These are phyloP conservation scores for Crithidia expoeki DNA, from an alignment of 208 protist genomes.

Conservation along the genomic window DNA sequence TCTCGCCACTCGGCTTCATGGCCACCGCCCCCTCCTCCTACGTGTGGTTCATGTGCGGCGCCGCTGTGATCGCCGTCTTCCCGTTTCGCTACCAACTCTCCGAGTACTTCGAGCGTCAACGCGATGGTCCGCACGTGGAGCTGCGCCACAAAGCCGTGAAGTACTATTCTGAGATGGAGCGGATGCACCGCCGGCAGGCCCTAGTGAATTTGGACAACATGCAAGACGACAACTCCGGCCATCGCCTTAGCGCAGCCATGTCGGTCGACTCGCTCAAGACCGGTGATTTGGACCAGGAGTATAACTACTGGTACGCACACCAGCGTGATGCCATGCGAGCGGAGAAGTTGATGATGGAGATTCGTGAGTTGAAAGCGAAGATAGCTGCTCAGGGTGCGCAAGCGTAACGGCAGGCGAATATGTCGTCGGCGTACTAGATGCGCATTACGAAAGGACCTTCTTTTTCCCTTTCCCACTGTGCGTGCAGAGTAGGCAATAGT, in stretches of 20 bases:
- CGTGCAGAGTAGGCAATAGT: not conserved
- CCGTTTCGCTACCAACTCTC: conserved; percentile 83
- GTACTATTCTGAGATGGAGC: conserved; percentile 90
- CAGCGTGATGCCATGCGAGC: conserved; percentile 82
- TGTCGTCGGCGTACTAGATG: not conserved
- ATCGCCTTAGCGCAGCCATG: conserved; percentile 55
- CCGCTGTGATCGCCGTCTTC: conserved; percentile 45
- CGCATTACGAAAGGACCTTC: not conserved
- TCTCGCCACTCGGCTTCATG: conserved; percentile 88
- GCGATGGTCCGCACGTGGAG: conserved; percentile 73
- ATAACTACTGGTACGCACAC: conserved; percentile 89
- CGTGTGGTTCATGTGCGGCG: conserved; percentile 44
- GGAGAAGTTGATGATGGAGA: conserved; percentile 84
- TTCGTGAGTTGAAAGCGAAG: conserved; percentile 80
- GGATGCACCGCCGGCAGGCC: conserved; percentile 87
- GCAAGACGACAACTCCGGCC: conserved; percentile 69
- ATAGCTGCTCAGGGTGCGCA: conserved; percentile 27
- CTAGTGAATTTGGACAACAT: conserved; percentile 73
- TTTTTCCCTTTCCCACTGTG: not conserved
- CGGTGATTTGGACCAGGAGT: conserved; percentile 74
- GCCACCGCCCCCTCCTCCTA: conserved; percentile 66
- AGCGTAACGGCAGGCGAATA: not conserved
- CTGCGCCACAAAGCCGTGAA: conserved; percentile 75
- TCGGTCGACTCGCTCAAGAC: conserved; percentile 55
- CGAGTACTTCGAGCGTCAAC: conserved; percentile 89